Evolutionary conservation across 2,329 filamentous ascomycete genomes (phyloP).

Genomic region (Leptographium lundbergii): DNA sequence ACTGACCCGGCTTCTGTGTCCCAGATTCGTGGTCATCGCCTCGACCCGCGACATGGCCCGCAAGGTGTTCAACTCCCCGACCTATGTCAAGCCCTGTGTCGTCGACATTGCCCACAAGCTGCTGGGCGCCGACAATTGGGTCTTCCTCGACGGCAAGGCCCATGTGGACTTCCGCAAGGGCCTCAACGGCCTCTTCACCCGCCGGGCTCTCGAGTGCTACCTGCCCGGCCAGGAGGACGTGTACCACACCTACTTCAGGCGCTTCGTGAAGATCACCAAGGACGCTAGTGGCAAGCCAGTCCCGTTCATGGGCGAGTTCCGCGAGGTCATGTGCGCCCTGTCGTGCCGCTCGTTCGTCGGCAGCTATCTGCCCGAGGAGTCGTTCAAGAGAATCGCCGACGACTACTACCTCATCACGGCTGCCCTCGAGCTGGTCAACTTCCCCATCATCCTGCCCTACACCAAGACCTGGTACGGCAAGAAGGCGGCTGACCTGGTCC

Average conservation of each 20-base stretch:
- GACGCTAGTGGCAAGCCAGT: conserved; percentile 59
- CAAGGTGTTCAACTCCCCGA: conserved; percentile 91
- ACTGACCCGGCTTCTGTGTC: neutral
- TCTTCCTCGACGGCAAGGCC: conserved; percentile 87
- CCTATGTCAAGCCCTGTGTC: conserved; percentile 88
- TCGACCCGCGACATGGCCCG: conserved; percentile 89
- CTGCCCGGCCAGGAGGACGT: conserved; percentile 87
- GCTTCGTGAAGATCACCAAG: conserved; percentile 64
- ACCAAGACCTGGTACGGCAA: conserved; percentile 97
- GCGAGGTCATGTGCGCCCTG: conserved; percentile 87
- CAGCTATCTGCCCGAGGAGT: conserved; percentile 82
- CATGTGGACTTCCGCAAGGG: conserved; percentile 98
- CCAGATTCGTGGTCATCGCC: conserved; percentile 90
- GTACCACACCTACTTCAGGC: conserved; percentile 74
- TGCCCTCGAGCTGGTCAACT: conserved; percentile 93
- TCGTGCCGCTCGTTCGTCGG: conserved; percentile 96
- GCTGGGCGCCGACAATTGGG: conserved; percentile 85
- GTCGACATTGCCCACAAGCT: conserved; percentile 92
- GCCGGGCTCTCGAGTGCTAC: conserved; percentile 74
- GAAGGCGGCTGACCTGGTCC: conserved; percentile 85
- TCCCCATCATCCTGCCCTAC: conserved; percentile 89
- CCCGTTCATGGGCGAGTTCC: conserved; percentile 83
- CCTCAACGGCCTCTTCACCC: conserved; percentile 87
- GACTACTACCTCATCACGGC: conserved; percentile 96
- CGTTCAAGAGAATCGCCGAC: conserved; percentile 86